Percentiles rank a stretch among this genome's conserved stretches.
These are phyloP conservation scores for slime mould (Dictyostelium discoideum) DNA, from an alignment of 78 protist genomes.

Conservation along the genomic window DNA sequence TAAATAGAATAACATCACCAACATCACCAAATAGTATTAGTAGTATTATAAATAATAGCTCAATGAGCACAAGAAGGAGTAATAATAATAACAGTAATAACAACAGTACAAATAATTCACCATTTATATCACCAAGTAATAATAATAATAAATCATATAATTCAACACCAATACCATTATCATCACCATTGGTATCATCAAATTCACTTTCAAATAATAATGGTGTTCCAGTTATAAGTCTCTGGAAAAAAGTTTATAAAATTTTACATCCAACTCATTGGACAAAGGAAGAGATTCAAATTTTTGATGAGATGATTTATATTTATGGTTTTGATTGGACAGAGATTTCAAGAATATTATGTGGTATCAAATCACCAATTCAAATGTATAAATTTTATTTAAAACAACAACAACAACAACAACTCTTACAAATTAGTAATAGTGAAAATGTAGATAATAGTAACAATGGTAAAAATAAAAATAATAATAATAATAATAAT, in stretches of 20 bases:
- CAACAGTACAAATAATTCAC: background rate
- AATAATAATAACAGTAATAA: background rate
- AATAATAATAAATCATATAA: background rate
- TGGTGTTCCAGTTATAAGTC: background rate
- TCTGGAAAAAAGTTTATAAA: constrained; percentile 32
- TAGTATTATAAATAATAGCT: background rate
- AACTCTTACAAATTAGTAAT: background rate
- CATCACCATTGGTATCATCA: background rate
- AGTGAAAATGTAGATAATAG: background rate
- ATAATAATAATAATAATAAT: background rate
- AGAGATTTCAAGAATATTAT: constrained; percentile 34
- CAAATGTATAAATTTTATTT: constrained; percentile 38
- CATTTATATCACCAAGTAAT: background rate
- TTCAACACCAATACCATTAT: constrained; percentile 1
- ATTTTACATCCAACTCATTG: constrained; percentile 26
- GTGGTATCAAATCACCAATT: constrained; percentile 67
- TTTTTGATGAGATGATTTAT: constrained; percentile 29
- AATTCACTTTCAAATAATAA: background rate
- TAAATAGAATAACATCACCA: background rate
- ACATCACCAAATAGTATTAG: background rate
- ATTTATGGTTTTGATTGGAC: constrained; percentile 53
- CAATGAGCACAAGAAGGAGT: constrained; percentile 1
- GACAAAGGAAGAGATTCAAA: constrained; percentile 13
- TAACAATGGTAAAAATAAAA: background rate
- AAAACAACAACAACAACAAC: constrained; percentile 23